Base-by-base conservation (phyloP, 345 rosid species). In the Moricandia moricandioides region DNA sequence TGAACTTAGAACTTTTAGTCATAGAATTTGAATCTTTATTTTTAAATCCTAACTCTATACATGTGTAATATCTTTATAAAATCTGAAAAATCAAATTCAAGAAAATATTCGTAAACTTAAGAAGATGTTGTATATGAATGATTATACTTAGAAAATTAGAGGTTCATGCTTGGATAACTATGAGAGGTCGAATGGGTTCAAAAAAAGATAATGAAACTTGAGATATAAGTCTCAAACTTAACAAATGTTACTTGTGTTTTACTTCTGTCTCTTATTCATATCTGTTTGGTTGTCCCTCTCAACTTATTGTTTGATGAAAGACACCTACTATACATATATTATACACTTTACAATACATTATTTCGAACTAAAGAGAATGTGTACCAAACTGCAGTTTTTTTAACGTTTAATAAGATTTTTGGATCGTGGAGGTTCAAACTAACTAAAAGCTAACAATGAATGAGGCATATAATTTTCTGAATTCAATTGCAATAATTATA, bases 271-370 rank as follows among this genome's bases (percentile, higher is more conserved):
- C 18, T 40, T 58, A 43, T 64, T 77, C 59, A 21, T 39, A 30
- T 77, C 24, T 64, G 71, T 63, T 77, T 21, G 7, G 40, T 35
- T 70, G 76, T 70, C 75, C 52, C 61, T 70, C 40, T 77, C 67
- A 62, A 43, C 47, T 55, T 12, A 39, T 52, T 5, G 65, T 54
- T 69, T 52, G 65, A 60, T 69, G 40, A 7, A 37, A 16, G 51
- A 68, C 7, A 68, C 24, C 52, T 66, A 59, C 13, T 54, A 33
- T 7, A 21, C 24, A 33, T n/a, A 24, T 34, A 62, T 51, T 34
- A 62, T 51, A 26, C 1, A 55, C 54, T 37, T 14, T 1, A 37
- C 16, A 26, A 56, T 60, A 45, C 18, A 45, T 60, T 60, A 45
- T 60, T 60, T 26, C 64, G 6, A 26, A 57, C 16, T 21, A 21